These are phyloP conservation scores for Macrophomina pseudophaseolina DNA, from an alignment of 2,329 filamentous ascomycete genomes.

Conservation along the genomic window DNA sequence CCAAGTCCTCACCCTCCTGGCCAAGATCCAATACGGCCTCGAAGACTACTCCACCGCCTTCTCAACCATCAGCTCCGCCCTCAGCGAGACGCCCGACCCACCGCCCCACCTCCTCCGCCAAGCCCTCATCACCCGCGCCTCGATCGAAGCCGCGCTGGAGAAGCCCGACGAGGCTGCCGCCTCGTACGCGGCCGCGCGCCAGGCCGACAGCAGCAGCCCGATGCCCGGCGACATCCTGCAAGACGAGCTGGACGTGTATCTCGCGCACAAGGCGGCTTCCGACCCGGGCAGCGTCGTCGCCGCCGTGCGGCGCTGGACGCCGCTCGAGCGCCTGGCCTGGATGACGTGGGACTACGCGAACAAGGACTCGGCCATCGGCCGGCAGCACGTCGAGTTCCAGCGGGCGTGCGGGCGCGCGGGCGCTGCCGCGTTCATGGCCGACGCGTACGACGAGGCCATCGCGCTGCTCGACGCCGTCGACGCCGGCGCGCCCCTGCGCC, in stretches of 20 bases:
- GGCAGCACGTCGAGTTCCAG: not conserved
- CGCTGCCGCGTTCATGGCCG: not conserved
- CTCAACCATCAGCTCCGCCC: not conserved
- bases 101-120: not conserved
- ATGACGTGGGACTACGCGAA: not conserved
- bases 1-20: not conserved
- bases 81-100: not conserved
- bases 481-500: not conserved
- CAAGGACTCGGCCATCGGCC: not conserved
- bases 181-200: not conserved
- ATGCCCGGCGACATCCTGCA: not conserved
- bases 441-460: not conserved
- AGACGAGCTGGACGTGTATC: not conserved
- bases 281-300: not conserved
- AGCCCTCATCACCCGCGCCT: not conserved
- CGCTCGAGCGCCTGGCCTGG: not conserved
- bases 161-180: not conserved
- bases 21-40: not conserved
- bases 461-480: not conserved
- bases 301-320: not conserved
- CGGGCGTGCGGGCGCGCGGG: not conserved
- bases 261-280: too few relatives aligned
- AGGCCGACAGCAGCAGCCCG: not conserved
- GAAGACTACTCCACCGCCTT: not conserved
- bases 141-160: not conserved